These are phyloP conservation scores for Paraphaeosphaeria sporulosa DNA, from an alignment of 2,329 filamentous ascomycete genomes.

Conservation along the genomic window DNA sequence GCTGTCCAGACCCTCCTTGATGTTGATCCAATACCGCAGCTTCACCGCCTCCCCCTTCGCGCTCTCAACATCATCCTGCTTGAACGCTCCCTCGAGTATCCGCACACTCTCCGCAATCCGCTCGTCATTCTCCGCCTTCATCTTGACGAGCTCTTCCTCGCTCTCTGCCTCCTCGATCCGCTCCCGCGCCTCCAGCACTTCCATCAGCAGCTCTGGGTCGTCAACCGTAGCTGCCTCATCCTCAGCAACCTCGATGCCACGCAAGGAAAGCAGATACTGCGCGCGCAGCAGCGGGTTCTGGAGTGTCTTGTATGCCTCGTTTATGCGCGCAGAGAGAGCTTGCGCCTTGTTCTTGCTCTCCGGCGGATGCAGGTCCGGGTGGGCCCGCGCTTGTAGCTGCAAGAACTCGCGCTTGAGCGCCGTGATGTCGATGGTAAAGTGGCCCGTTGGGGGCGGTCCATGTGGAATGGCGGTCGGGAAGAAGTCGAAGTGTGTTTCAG, in stretches of 20 bases:
- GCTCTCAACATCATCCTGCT: constrained; percentile 66
- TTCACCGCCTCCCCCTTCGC: constrained; percentile 77
- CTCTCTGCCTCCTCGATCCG: constrained; percentile 64
- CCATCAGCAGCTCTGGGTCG: constrained; percentile 75
- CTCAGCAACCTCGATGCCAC: constrained; percentile 78
- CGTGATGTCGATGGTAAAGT: constrained; percentile 76
- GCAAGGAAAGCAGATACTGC: constrained; percentile 80
- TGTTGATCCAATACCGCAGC: constrained; percentile 90
- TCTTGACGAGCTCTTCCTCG: constrained; percentile 68
- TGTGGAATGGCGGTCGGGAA: constrained; percentile 80
- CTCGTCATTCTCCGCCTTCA: constrained; percentile 72
- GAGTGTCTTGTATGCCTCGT: constrained; percentile 90
- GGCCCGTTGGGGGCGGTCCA: constrained; percentile 79
- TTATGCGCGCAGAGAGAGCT: constrained; percentile 81
- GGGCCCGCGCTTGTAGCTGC: constrained; percentile 76
- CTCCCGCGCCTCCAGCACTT: constrained; percentile 76
- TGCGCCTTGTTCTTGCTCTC: constrained; percentile 69
- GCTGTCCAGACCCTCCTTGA: constrained; percentile 77
- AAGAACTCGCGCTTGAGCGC: constrained; percentile 86
- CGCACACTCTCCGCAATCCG: constrained; percentile 71
- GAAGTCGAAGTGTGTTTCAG: constrained; percentile 79
- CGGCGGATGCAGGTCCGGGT: constrained; percentile 71
- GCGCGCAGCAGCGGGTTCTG: constrained; percentile 79
- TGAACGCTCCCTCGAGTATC: constrained; percentile 70
- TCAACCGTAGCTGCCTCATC: constrained; percentile 79